Conservation (phyloP, 23 red algal genomes). For the Cyanidium caldarium region DNA sequence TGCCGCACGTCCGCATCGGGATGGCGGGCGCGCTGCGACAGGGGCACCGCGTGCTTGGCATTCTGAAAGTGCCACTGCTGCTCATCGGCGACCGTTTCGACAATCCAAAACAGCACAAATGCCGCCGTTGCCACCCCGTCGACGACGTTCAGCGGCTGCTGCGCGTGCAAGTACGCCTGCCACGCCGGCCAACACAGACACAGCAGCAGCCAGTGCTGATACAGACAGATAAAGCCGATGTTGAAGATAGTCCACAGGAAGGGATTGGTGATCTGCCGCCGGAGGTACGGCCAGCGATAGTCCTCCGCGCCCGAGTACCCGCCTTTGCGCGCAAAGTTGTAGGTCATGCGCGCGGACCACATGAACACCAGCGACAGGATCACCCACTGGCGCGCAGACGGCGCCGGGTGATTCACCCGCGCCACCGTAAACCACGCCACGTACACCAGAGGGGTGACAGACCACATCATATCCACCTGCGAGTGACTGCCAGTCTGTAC, state of each 20-base stretch:
- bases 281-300: constrained; percentile 5
- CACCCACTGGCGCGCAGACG: background rate
- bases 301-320: constrained; percentile 1
- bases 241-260: constrained; percentile 4
- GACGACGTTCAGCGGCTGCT: background rate
- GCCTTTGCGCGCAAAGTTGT: constrained; percentile 8
- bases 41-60: background rate
- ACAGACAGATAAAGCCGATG: background rate
- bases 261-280: background rate
- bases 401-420: background rate
- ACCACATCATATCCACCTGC: constrained; percentile 6
- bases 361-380: background rate
- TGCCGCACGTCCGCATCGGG: background rate
- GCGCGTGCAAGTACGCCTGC: background rate
- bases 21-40: background rate
- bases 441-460: background rate
- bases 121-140: background rate
- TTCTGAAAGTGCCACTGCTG: constrained; percentile 2
- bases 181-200: background rate
- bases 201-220: constrained; percentile 2
- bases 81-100: constrained; percentile 1
- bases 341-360: constrained; percentile 5
- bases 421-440: background rate
- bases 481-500: background rate
- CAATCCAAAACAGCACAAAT: background rate